These are phyloP conservation scores for Aspergillus luchuensis DNA, from an alignment of 2,329 filamentous ascomycete species.

Conservation along the genomic window DNA sequence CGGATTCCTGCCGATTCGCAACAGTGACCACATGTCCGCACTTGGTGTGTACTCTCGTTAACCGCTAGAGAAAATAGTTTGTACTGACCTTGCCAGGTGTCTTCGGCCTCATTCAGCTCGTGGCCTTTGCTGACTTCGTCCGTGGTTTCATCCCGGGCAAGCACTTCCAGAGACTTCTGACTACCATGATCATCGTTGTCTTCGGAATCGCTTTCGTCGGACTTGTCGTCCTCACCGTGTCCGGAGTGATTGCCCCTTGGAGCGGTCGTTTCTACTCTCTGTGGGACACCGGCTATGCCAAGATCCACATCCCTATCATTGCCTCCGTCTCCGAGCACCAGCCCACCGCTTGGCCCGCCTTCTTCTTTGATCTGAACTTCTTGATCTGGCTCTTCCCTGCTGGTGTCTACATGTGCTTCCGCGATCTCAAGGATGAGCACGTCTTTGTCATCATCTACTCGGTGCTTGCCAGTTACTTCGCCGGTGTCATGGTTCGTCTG, in stretches of 20 bases:
- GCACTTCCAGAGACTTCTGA: conserved; percentile 90
- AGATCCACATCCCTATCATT: conserved; percentile 99
- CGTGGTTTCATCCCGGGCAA: conserved; percentile 84
- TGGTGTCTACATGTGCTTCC: conserved; percentile 97
- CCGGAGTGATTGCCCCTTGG: conserved; percentile 95
- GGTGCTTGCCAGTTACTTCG: conserved; percentile 96
- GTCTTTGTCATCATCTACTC: conserved; percentile 97
- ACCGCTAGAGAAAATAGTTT: not conserved
- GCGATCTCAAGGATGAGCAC: conserved; percentile 89
- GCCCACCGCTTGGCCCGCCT: conserved; percentile 96
- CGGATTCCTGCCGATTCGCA: conserved; percentile 92
- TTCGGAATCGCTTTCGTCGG: conserved; percentile 72
- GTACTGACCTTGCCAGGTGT: conserved; percentile 62
- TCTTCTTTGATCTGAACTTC: conserved; percentile 98
- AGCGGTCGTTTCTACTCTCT: conserved; percentile 98
- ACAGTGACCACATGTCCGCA: conserved; percentile 97
- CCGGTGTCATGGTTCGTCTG: conserved; percentile 97
- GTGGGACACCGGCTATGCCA: conserved; percentile 98
- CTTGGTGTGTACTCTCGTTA: conserved; percentile 64
- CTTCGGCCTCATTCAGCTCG: conserved; percentile 91
- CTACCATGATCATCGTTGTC: conserved; percentile 70
- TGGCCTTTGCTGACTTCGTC: conserved; percentile 89
- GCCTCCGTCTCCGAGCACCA: conserved; percentile 99
- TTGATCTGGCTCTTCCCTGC: conserved; percentile 99
- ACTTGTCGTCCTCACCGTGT: conserved; percentile 80